Evolutionary conservation across 768 basidiomycete genomes (phyloP).

Genomic region (Collybiopsis confluens): DNA sequence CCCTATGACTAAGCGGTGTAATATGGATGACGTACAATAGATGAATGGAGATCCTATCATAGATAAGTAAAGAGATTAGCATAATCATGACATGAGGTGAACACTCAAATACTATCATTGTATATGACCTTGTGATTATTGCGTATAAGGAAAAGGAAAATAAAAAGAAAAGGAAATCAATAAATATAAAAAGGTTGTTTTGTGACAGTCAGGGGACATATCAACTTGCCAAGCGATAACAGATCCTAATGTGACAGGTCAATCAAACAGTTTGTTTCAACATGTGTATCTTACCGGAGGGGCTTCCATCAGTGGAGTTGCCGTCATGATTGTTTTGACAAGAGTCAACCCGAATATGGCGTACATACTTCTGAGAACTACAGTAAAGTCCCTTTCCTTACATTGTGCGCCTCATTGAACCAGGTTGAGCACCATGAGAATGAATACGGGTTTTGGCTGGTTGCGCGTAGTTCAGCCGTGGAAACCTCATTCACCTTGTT

Average conservation of each 20-base stretch:
- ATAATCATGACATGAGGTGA: no score
- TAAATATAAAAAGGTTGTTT: no score
- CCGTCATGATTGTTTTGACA: neutral
- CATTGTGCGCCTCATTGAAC: neutral
- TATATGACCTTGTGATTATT: no score
- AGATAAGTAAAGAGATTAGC: no score
- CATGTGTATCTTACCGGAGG: neutral
- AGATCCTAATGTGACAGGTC: neutral
- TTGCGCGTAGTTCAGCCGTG: neutral
- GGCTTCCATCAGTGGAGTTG: neutral
- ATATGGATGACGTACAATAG: no score
- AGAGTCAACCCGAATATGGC: neutral
- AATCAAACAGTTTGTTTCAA: neutral
- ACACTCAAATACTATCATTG: no score
- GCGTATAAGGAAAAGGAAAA: no score
- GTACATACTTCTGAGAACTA: neutral
- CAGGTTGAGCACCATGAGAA: neutral
- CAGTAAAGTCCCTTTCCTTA: neutral
- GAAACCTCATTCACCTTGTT: neutral
- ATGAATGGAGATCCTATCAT: no score
- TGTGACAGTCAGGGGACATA: neutral
- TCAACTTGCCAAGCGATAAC: neutral
- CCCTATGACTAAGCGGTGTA: no score
- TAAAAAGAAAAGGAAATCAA: no score
- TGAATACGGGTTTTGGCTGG: neutral